Percentiles rank a stretch among this genome's conserved stretches.
Evolutionary conservation across 805 yeast genomes (phyloP).

Genomic region (Pichia membranifaciens): DNA sequence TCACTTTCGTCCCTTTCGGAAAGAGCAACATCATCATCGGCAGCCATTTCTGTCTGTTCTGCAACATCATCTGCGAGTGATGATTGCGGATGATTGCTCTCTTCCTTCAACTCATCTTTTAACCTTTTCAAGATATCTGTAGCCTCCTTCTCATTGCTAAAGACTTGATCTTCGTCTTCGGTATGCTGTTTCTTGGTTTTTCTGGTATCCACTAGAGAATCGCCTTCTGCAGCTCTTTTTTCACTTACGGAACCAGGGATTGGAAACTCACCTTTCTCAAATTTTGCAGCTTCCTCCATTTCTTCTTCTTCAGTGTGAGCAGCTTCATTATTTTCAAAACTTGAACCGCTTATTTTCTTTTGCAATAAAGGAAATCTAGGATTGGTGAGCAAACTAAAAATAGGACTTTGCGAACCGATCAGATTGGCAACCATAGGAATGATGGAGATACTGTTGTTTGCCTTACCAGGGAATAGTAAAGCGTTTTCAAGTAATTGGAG

Average conservation of each 20-base stretch:
- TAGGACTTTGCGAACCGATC: constrained; percentile 41
- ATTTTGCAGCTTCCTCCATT: constrained; percentile 1
- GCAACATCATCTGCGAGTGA: constrained; percentile 7
- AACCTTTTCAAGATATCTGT: background rate
- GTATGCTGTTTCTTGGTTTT: constrained; percentile 15
- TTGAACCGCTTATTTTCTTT: constrained; percentile 4
- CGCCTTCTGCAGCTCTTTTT: constrained; percentile 10
- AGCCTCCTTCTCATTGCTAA: too few species aligned
- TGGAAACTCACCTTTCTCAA: background rate
- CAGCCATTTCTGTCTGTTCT: constrained; percentile 7
- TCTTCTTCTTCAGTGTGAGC: constrained; percentile 14
- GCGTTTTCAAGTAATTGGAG: constrained; percentile 48
- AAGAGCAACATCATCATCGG: background rate
- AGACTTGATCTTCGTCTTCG: constrained; percentile 1
- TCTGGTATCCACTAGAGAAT: constrained; percentile 6
- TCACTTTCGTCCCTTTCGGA: constrained; percentile 8
- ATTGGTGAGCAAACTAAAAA: constrained; percentile 56
- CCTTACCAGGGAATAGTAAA: constrained; percentile 62
- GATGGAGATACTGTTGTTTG: constrained; percentile 49
- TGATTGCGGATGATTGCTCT: constrained; percentile 2
- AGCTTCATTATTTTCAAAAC: constrained; percentile 15
- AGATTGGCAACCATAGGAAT: constrained; percentile 63
- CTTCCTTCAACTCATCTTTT: background rate
- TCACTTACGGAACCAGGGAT: constrained; percentile 10
- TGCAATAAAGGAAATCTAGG: constrained; percentile 65